phyloP scores from a whole-genome alignment of 2,329 filamentous ascomycete species.

The Penicillium sclerotiorum region DNA sequence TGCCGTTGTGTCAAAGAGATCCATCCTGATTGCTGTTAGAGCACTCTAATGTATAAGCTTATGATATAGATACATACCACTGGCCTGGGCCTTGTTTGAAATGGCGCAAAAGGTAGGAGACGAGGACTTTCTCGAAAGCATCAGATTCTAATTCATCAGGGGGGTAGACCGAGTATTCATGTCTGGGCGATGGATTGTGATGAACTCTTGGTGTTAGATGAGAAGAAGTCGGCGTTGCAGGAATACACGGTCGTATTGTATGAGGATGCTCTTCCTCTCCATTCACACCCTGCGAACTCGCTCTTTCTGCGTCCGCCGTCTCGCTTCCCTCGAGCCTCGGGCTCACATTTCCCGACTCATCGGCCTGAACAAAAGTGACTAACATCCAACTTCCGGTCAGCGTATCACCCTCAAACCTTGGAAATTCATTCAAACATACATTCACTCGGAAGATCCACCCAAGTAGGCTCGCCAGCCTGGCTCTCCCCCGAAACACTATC shows the following conservation, averaged over 20 bases:
- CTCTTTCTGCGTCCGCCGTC: no score
- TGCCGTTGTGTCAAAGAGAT: constrained; percentile 32
- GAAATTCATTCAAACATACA: neutral
- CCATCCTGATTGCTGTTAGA: no score
- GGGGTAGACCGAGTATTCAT: neutral
- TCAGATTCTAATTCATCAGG: neutral
- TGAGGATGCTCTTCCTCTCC: no score
- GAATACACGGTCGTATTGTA: neutral
- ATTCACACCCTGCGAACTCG: no score
- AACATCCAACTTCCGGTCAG: no score
- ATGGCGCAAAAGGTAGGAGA: constrained; percentile 8
- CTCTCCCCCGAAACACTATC: no score
- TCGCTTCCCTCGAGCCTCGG: neutral
- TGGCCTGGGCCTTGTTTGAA: constrained; percentile 13
- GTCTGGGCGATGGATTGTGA: neutral
- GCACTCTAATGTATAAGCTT: no score
- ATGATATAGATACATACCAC: neutral
- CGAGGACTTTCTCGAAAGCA: constrained; percentile 2
- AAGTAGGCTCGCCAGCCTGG: neutral
- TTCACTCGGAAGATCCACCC: neutral
- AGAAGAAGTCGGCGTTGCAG: neutral
- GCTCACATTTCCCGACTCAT: neutral
- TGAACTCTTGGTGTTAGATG: neutral
- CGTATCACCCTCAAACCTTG: no score
- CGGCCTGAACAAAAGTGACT: neutral